phyloP scores from a whole-genome alignment of 2,329 filamentous ascomycete genomes.

The Cordyceps militaris region DNA sequence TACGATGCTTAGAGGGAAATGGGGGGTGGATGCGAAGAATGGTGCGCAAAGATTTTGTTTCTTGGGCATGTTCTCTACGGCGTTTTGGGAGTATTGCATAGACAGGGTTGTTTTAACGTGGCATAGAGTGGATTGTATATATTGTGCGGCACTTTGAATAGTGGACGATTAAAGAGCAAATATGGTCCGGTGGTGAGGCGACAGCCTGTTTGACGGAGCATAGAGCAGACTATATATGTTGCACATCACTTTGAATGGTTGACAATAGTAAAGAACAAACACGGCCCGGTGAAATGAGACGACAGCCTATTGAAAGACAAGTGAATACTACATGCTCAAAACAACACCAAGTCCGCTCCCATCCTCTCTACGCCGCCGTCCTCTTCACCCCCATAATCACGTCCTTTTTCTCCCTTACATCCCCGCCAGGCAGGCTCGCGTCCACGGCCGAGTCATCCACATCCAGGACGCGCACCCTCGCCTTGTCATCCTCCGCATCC shows the following conservation, averaged over 20 bases:
- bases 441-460: conserved; percentile 41
- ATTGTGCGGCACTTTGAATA: background rate
- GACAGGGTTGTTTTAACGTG: background rate
- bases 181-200: no score
- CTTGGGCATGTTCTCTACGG: background rate
- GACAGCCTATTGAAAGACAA: no score
- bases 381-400: conserved; percentile 27
- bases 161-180: no score
- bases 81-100: conserved; percentile 5
- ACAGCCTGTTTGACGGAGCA: no score
- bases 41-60: background rate
- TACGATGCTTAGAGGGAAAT: conserved; percentile 19
- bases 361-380: background rate
- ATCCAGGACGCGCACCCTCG: conserved; percentile 29
- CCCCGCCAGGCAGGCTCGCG: conserved; percentile 31
- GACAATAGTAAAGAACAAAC: no score
- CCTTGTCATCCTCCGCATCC: conserved; percentile 13
- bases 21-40: background rate
- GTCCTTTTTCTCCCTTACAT: conserved; percentile 26
- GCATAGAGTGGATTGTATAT: background rate
- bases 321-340: no score
- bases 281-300: no score
- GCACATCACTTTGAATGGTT: no score
- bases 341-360: no score
- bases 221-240: no score